Conservation (phyloP, 352 stramenopile genomes). For the Salisapilia sapeloensis region DNA sequence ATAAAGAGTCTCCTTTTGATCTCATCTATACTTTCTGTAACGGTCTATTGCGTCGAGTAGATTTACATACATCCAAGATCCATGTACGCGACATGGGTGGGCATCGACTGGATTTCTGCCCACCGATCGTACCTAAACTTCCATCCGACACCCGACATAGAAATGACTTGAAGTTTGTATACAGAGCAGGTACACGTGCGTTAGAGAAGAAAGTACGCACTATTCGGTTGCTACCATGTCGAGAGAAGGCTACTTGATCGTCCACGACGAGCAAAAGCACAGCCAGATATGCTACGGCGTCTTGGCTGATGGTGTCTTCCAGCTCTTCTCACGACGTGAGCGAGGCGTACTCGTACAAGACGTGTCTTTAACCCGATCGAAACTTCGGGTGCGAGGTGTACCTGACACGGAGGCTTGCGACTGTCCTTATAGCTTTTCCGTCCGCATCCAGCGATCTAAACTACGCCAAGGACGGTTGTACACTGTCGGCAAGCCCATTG, state of each 20-base stretch:
- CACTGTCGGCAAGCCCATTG: constrained; percentile 29
- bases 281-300: constrained; percentile 70
- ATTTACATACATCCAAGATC: no score
- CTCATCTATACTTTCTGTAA: no score
- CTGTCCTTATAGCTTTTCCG: constrained; percentile 61
- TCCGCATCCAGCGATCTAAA: constrained; percentile 46
- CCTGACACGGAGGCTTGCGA: constrained; percentile 44
- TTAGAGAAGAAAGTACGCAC: no score
- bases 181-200: no score
- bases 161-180: no score
- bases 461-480: constrained; percentile 55
- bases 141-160: no score
- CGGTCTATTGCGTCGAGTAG: no score
- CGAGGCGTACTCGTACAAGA: constrained; percentile 46
- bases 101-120: no score
- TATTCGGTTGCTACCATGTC: no score
- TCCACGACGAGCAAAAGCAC: constrained; percentile 44
- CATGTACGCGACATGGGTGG: no score
- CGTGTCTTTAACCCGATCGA: constrained; percentile 44
- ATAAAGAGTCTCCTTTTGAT: no score
- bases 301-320: constrained; percentile 47
- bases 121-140: no score
- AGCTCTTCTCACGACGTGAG: constrained; percentile 53
- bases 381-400: constrained; percentile 64
- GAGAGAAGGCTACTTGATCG: constrained; percentile 67